A percentile compares a stretch with the other conserved stretches of the same genome.
Evolutionary conservation across 345 rosid species (phyloP).

Genomic region (Cardamine resedifolia): DNA sequence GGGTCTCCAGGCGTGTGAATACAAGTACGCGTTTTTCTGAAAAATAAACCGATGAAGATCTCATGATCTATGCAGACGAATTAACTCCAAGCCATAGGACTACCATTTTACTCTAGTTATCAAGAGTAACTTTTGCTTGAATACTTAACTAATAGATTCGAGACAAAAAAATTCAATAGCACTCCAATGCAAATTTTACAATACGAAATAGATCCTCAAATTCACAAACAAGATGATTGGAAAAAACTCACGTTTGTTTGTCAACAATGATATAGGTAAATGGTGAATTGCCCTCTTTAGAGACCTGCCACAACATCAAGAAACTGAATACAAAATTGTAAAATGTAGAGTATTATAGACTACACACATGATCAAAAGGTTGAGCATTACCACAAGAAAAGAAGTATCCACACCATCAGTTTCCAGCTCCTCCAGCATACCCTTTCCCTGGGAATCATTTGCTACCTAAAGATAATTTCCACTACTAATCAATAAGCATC

Average conservation of each 20-base stretch:
- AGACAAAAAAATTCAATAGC: neutral
- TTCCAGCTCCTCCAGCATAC: constrained; percentile 54
- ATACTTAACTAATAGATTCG: neutral
- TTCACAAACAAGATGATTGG: constrained; percentile 11
- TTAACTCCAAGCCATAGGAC: neutral
- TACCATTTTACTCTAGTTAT: neutral
- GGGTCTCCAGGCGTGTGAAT: constrained; percentile 86
- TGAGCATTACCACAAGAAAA: constrained; percentile 51
- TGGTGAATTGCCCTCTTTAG: constrained; percentile 73
- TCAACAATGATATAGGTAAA: constrained; percentile 87
- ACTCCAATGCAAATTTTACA: too few species aligned
- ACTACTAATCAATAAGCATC: constrained; percentile 3
- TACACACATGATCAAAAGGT: neutral
- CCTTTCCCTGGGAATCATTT: constrained; percentile 56
- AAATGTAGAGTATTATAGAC: neutral
- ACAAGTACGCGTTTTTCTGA: constrained; percentile 92
- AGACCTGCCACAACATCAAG: constrained; percentile 50
- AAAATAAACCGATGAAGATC: constrained; percentile 12
- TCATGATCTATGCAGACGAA: neutral
- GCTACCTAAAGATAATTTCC: constrained; percentile 41
- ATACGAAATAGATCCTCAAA: neutral
- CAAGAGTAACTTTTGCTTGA: neutral
- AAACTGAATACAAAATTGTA: neutral
- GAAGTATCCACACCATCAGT: constrained; percentile 66
- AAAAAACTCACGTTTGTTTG: constrained; percentile 62